Conservation (phyloP, 345 rosid genomes). For the Nasturtium officinale region DNA sequence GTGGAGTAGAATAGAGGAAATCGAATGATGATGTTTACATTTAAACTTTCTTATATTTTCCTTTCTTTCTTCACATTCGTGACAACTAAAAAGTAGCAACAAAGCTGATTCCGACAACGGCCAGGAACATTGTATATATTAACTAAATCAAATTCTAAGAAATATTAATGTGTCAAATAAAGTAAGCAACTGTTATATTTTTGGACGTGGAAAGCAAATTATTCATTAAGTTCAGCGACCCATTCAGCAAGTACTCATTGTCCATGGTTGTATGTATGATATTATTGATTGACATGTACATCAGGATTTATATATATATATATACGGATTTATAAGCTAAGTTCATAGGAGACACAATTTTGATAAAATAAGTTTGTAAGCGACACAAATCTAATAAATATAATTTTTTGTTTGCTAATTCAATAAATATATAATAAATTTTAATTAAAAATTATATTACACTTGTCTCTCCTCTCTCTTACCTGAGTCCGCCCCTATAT, state of each 20-base stretch:
- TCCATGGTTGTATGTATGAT: no score
- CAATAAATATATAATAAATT: no score
- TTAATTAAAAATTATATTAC: no score
- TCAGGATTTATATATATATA: no score
- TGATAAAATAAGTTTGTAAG: no score
- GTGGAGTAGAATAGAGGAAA: slow-evolving; percentile 30
- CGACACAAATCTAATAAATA: no score
- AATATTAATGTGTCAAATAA: background rate
- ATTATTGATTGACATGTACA: background rate
- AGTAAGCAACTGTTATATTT: background rate
- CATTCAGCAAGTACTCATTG: slow-evolving; percentile 16
- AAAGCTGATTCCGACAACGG: slow-evolving; percentile 35
- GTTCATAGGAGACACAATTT: no score
- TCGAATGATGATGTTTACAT: slow-evolving; percentile 28
- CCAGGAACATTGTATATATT: slow-evolving; percentile 12
- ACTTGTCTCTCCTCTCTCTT: no score
- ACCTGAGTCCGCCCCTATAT: no score
- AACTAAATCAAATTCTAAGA: slow-evolving; percentile 4
- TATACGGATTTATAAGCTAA: no score
- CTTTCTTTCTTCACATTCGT: slow-evolving; percentile 29
- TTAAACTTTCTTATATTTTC: background rate
- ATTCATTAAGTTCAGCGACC: background rate
- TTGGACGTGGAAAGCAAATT: slow-evolving; percentile 8
- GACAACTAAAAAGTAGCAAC: slow-evolving; percentile 38
- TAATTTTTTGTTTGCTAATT: no score